Evolutionary conservation across 2,329 filamentous ascomycete genomes (phyloP).

Genomic region (Epicoccum nigrum): DNA sequence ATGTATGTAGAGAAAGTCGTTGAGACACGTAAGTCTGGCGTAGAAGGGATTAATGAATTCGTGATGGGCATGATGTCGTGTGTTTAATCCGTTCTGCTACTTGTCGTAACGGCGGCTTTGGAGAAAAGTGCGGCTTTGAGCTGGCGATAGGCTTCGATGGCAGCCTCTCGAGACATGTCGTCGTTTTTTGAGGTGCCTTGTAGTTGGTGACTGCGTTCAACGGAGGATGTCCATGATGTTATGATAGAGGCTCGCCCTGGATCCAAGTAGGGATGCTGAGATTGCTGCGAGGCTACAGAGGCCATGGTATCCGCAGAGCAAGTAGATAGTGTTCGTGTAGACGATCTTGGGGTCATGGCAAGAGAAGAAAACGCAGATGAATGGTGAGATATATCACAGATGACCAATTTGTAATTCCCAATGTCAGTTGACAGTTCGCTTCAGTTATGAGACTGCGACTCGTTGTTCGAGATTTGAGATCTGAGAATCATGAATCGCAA

Average conservation of each 20-base stretch:
- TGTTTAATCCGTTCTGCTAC: conserved; percentile 2
- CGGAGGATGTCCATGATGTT: conserved; percentile 41
- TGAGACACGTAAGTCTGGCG: too few relatives aligned
- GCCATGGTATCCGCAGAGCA: conserved; percentile 28
- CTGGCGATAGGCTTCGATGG: conserved; percentile 44
- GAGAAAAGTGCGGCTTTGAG: conserved; percentile 42
- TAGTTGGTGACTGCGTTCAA: conserved; percentile 24
- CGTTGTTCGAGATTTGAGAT: neutral
- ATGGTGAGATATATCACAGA: conserved; percentile 20
- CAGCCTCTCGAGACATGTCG: conserved; percentile 30
- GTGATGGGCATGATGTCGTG: neutral
- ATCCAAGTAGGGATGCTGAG: conserved; percentile 36
- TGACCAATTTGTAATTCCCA: conserved; percentile 29
- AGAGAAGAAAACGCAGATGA: neutral
- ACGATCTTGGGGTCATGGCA: conserved; percentile 12
- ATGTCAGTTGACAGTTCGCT: conserved; percentile 1
- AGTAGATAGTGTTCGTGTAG: conserved; percentile 26
- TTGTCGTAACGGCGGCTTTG: conserved; percentile 38
- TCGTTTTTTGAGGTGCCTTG: conserved; percentile 22
- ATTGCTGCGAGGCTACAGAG: conserved; percentile 20
- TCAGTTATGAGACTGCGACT: conserved; percentile 7
- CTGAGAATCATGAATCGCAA: neutral
- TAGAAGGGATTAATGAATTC: too few relatives aligned
- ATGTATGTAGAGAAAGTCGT: neutral
- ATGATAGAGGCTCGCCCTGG: conserved; percentile 38